Percentiles rank a stretch among this genome's conserved stretches.
Conservation (phyloP, 345 rosid species). For the Lenwebbia sp. region DNA sequence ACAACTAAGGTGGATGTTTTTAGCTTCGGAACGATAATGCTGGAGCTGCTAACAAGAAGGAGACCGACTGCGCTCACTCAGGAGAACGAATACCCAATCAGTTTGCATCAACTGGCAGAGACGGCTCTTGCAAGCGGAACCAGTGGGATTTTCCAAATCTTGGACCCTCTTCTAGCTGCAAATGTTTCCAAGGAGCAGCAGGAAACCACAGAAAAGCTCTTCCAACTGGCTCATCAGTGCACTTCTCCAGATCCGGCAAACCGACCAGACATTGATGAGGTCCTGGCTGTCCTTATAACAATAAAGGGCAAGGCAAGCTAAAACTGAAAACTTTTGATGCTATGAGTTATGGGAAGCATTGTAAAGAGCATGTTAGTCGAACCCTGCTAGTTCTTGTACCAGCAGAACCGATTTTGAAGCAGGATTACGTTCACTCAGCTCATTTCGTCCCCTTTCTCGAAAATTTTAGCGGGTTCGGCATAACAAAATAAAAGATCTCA, state of each 20-base stretch:
- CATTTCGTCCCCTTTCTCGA: background rate
- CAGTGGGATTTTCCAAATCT: slow-evolving; percentile 25
- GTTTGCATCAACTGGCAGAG: slow-evolving; percentile 43
- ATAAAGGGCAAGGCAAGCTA: background rate
- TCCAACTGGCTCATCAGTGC: slow-evolving; percentile 51
- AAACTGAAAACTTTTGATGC: background rate
- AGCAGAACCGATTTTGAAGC: background rate
- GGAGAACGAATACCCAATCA: slow-evolving; percentile 35
- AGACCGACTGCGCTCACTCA: slow-evolving; percentile 62
- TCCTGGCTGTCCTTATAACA: slow-evolving; percentile 38
- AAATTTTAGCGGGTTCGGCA: background rate
- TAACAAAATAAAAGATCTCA: background rate
- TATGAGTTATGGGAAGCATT: background rate
- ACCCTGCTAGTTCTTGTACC: background rate
- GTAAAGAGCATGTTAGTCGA: background rate
- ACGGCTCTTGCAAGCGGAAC: slow-evolving; percentile 28
- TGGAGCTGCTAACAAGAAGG: slow-evolving; percentile 60
- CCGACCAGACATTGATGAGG: slow-evolving; percentile 51
- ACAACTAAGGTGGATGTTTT: slow-evolving; percentile 78
- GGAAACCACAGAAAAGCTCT: slow-evolving; percentile 16
- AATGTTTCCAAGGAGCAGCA: slow-evolving; percentile 10
- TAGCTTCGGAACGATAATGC: slow-evolving; percentile 66
- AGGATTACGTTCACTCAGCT: background rate
- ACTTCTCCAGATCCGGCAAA: slow-evolving; percentile 54
- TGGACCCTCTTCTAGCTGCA: slow-evolving; percentile 26